These are phyloP conservation scores for Fusarium humuli DNA, from an alignment of 2,329 filamentous ascomycete genomes.

Conservation along the genomic window DNA sequence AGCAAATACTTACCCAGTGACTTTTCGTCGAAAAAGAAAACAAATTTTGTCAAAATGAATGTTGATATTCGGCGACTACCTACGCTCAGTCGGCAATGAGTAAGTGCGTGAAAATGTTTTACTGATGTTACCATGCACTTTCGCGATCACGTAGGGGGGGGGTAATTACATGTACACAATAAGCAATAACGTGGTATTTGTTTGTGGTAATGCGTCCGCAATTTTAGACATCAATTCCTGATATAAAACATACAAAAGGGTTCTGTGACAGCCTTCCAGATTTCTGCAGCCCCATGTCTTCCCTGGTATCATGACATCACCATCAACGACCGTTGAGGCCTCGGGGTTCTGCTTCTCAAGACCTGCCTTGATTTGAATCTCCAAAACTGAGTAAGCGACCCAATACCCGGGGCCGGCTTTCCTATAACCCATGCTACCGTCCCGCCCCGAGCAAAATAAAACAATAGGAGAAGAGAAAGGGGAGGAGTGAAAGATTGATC, in stretches of 20 bases:
- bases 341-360: conserved; percentile 11
- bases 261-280: conserved; percentile 20
- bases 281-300: conserved; percentile 19
- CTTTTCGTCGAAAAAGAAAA: background rate
- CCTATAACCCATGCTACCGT: conserved; percentile 26
- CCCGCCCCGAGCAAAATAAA: conserved; percentile 29
- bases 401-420: conserved; percentile 7
- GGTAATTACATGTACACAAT: background rate
- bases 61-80: background rate
- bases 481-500: conserved; percentile 4
- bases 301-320: conserved; percentile 11
- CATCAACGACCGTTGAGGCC: conserved; percentile 1
- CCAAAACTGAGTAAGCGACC: conserved; percentile 31
- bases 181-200: conserved; percentile 10
- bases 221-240: conserved; percentile 28
- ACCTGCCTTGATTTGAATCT: conserved; percentile 21
- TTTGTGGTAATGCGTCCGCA: conserved; percentile 21
- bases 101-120: background rate
- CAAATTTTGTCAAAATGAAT: background rate
- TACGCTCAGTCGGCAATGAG: background rate
- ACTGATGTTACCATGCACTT: background rate
- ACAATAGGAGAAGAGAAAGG: conserved; percentile 17
- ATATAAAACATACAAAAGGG: conserved; percentile 42
- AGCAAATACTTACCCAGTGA: background rate
- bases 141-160: background rate